These are phyloP conservation scores for Agrocybe pediades DNA, from an alignment of 768 basidiomycete genomes.

Conservation along the genomic window DNA sequence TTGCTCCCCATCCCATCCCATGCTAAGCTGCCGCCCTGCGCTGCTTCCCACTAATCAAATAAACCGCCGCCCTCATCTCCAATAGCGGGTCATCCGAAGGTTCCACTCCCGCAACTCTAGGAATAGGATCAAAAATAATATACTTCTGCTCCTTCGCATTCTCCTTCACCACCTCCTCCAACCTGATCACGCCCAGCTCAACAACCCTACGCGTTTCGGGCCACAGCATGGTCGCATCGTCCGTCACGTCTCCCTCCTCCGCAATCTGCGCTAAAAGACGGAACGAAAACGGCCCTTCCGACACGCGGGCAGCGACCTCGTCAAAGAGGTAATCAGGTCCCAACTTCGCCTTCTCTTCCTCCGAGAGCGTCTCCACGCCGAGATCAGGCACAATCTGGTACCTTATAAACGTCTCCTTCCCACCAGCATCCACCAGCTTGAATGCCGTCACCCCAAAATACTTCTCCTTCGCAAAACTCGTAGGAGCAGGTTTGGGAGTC, in stretches of 20 bases:
- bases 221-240: slow-evolving; percentile 18
- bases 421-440: slow-evolving; percentile 14
- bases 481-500: slow-evolving; percentile 16
- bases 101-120: slow-evolving; percentile 14
- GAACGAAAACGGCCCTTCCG: slow-evolving; percentile 10
- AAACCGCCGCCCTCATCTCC: slow-evolving; percentile 18
- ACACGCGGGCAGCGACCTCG: slow-evolving; percentile 10
- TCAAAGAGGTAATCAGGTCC: slow-evolving; percentile 14
- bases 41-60: slow-evolving; percentile 15
- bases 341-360: slow-evolving; percentile 1
- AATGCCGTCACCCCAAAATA: slow-evolving; percentile 18
- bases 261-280: slow-evolving; percentile 15
- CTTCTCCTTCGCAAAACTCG: slow-evolving; percentile 15
- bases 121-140: slow-evolving; percentile 20
- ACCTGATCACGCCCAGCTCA: slow-evolving; percentile 10
- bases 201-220: slow-evolving; percentile 14
- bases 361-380: slow-evolving; percentile 12
- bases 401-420: slow-evolving; percentile 13
- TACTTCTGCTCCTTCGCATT: slow-evolving; percentile 16
- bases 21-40: slow-evolving; percentile 1
- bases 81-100: slow-evolving; percentile 17
- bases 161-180: slow-evolving; percentile 9
- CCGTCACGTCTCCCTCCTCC: slow-evolving; percentile 14
- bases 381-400: slow-evolving; percentile 15
- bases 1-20: not conserved